These are phyloP conservation scores for Gliomastix tumulicola DNA, from an alignment of 2,329 filamentous ascomycete genomes.

Conservation along the genomic window DNA sequence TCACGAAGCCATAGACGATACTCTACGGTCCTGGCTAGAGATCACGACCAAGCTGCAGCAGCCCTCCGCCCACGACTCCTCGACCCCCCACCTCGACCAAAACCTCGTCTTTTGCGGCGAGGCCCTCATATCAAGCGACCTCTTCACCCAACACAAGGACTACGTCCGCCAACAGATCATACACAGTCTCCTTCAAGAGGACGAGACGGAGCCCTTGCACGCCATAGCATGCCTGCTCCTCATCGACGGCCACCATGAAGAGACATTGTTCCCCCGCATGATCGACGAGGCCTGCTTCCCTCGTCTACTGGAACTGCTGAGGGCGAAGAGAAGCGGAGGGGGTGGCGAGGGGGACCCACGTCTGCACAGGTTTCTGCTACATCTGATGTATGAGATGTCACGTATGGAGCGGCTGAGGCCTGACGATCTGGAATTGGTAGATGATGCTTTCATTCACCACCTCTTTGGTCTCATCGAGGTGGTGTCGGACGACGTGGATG, in stretches of 20 bases:
- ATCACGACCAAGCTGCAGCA: slow-evolving; percentile 72
- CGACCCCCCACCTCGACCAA: slow-evolving; percentile 76
- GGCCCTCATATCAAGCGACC: slow-evolving; percentile 64
- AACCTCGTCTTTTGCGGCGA: slow-evolving; percentile 76
- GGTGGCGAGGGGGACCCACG: slow-evolving; percentile 61
- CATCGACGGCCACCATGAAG: slow-evolving; percentile 75
- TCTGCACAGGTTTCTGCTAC: slow-evolving; percentile 74
- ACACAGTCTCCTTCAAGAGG: slow-evolving; percentile 85
- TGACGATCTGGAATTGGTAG: slow-evolving; percentile 69
- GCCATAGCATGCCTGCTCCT: slow-evolving; percentile 78
- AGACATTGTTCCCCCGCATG: slow-evolving; percentile 79
- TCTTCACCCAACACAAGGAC: slow-evolving; percentile 69
- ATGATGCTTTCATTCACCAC: slow-evolving; percentile 76
- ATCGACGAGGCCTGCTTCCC: slow-evolving; percentile 78
- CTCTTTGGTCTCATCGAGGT: slow-evolving; percentile 85
- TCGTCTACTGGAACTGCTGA: slow-evolving; percentile 75
- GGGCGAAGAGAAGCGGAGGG: slow-evolving; percentile 51
- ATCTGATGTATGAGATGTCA: slow-evolving; percentile 94
- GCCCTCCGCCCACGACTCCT: slow-evolving; percentile 63
- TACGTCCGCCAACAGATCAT: slow-evolving; percentile 93
- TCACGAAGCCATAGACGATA: slow-evolving; percentile 68
- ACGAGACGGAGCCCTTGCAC: slow-evolving; percentile 73
- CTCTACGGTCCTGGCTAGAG: slow-evolving; percentile 75
- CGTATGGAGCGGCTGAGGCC: slow-evolving; percentile 75
- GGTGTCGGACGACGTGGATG: slow-evolving; percentile 76